Conservation (phyloP, 805 yeast species). For the Candida ipomoeae region DNA sequence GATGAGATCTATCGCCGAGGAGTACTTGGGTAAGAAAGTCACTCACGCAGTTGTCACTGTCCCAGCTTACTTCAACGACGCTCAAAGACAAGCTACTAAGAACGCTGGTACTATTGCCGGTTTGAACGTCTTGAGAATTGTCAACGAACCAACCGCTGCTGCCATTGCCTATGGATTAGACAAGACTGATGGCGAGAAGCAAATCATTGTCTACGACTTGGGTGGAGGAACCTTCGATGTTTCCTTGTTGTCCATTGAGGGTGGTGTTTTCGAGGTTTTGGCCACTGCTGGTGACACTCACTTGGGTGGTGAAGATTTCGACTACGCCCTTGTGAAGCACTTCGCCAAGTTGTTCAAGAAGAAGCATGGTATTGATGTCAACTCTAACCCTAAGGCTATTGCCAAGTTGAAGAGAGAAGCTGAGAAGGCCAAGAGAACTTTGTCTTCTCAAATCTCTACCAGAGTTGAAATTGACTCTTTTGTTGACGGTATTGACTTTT, state of each 20-base stretch:
- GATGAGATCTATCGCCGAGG: constrained; percentile 53
- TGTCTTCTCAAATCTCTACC: constrained; percentile 19
- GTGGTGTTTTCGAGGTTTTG: constrained; percentile 22
- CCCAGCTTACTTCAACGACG: constrained; percentile 22
- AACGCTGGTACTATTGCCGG: constrained; percentile 22
- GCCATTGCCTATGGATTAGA: constrained; percentile 30
- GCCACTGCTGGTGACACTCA: constrained; percentile 39
- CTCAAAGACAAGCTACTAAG: constrained; percentile 22
- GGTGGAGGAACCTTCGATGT: constrained; percentile 24
- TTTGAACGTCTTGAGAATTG: constrained; percentile 20
- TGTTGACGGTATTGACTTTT: constrained; percentile 20
- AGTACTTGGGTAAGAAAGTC: constrained; percentile 21
- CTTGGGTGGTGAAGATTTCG: constrained; percentile 23
- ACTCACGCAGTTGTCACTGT: constrained; percentile 22
- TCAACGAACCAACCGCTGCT: constrained; percentile 23
- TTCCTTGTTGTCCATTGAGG: constrained; percentile 22
- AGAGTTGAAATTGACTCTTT: constrained; percentile 21
- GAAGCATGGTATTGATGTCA: constrained; percentile 17
- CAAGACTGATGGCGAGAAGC: constrained; percentile 20
- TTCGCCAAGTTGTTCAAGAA: constrained; percentile 19
- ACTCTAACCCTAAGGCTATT: constrained; percentile 19
- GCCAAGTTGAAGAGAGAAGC: constrained; percentile 23
- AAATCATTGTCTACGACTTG: constrained; percentile 21
- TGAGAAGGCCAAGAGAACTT: constrained; percentile 22
- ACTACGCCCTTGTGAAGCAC: constrained; percentile 19